A percentile compares a stretch with the other conserved stretches of the same genome.
phyloP scores from a whole-genome alignment of 106 monocot genomes.

The Dendrobium nobile region DNA sequence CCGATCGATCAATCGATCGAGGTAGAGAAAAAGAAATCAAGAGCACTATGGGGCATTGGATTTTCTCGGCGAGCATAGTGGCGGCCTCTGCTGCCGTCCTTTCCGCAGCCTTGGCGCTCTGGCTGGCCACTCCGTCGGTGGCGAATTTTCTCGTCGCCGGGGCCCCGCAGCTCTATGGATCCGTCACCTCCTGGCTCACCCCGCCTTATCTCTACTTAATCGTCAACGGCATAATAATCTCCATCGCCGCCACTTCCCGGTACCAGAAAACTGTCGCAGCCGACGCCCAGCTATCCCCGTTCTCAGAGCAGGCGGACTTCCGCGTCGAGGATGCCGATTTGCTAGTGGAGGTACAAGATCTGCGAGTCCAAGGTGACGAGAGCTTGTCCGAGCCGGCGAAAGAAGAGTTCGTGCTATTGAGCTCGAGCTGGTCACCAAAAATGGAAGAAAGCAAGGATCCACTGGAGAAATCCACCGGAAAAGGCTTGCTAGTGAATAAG shows the following conservation, averaged over 20 bases:
- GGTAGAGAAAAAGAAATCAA: background rate
- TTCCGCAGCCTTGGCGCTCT: constrained; percentile 17
- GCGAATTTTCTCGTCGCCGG: background rate
- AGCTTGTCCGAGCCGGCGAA: constrained; percentile 7
- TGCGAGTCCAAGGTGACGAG: background rate
- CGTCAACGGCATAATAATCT: constrained; percentile 26
- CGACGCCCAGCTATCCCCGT: background rate
- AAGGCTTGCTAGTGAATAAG: constrained; percentile 11
- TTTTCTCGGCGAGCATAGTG: constrained; percentile 5
- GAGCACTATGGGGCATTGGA: background rate
- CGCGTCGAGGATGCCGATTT: background rate
- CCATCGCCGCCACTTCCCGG: constrained; percentile 16
- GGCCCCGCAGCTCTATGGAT: constrained; percentile 2
- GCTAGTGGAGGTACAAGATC: background rate
- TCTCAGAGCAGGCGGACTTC: background rate
- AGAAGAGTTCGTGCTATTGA: constrained; percentile 56
- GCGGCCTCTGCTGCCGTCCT: constrained; percentile 13
- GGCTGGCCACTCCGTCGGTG: background rate
- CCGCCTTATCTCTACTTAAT: constrained; percentile 22
- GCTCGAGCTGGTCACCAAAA: constrained; percentile 37
- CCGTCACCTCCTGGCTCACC: constrained; percentile 6
- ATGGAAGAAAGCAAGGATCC: background rate
- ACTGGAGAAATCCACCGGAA: background rate
- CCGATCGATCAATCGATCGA: no score
- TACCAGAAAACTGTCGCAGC: background rate